phyloP scores from a whole-genome alignment of 768 basidiomycete species.

The Auriscalpium microsporum region DNA sequence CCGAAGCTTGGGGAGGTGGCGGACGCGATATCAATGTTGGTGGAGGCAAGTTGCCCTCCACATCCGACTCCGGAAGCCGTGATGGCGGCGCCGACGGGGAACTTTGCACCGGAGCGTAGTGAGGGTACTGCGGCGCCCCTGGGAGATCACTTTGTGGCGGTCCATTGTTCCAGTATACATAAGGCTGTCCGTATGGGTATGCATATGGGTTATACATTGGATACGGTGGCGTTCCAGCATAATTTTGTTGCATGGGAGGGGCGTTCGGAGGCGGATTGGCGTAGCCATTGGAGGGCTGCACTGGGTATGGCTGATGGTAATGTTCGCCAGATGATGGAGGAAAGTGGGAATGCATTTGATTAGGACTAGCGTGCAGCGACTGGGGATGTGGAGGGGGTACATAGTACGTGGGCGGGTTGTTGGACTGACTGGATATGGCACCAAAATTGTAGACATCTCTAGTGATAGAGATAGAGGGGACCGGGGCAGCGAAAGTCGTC shows the following conservation, averaged over 20 bases:
- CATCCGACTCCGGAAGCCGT: neutral
- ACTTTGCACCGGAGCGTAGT: slow-evolving; percentile 8
- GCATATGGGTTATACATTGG: slow-evolving; percentile 28
- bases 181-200: slow-evolving; percentile 27
- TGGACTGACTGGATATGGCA: slow-evolving; percentile 2
- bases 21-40: slow-evolving; percentile 25
- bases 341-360: slow-evolving; percentile 9
- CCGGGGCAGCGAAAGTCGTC: slow-evolving; percentile 7
- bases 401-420: neutral
- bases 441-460: slow-evolving; percentile 12
- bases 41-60: slow-evolving; percentile 15
- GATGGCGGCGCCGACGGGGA: neutral
- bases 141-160: slow-evolving; percentile 4
- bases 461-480: slow-evolving; percentile 9
- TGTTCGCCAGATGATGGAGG: slow-evolving; percentile 12
- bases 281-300: slow-evolving; percentile 12
- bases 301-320: slow-evolving; percentile 14
- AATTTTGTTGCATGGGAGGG: slow-evolving; percentile 14
- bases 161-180: slow-evolving; percentile 30
- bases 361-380: slow-evolving; percentile 10
- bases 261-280: slow-evolving; percentile 12
- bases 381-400: slow-evolving; percentile 1
- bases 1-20: slow-evolving; percentile 25
- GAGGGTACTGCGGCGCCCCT: slow-evolving; percentile 1
- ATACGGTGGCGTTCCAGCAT: slow-evolving; percentile 27